Evolutionary conservation across 352 stramenopile genomes (phyloP), one percentile per base, ranked within the genome.

Genomic region (Phytophthora melonis): DNA sequence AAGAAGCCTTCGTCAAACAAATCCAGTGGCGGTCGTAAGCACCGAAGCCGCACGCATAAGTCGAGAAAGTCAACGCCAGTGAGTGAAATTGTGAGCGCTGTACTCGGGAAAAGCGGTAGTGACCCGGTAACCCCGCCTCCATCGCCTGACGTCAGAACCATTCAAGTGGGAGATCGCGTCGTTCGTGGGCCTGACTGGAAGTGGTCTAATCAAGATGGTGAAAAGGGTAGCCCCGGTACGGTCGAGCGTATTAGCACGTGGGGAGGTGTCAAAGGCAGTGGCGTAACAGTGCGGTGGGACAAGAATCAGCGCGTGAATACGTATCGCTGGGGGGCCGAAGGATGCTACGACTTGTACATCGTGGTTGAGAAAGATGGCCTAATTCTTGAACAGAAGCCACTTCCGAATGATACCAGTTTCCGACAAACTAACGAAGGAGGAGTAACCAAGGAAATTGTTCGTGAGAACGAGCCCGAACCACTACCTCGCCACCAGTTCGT

Each of bases 281-380:
- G 88, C 9, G 84, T 95, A 53, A 95, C 88, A 16, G 88, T 95
- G 25, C 79, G 88, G 25, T 95, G 88, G 88, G 88, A 93, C 73
- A 93, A 92, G 47, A 92, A 90, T 32, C 84, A 93, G 32, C 83
- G 88, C n/a, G 86, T 93, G 59, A 95, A 95, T 60, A 95, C 88
- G 16, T 95, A 95, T 67, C 75, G 88, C 27, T 95, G 88, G 88
- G 88, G 88, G 21, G 86, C 88, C 13, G 86, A 94, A 75, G 74
- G 75, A 10, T 93, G 88, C 75, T 95, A 89, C 63, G 88, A 95
- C 63, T 78, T 95, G 63, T 77, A 90, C 18, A 78, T 93, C 16
- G 82, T 95, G n/a, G 21, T 83, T 19, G 86, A 92, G 75, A 84
- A 84, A 52, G 57, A 83, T 58, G 83, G 79, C 3, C 47, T 72